phyloP scores from a whole-genome alignment of 1,284 basidiomycete species.

The Thelephora terrestris region DNA sequence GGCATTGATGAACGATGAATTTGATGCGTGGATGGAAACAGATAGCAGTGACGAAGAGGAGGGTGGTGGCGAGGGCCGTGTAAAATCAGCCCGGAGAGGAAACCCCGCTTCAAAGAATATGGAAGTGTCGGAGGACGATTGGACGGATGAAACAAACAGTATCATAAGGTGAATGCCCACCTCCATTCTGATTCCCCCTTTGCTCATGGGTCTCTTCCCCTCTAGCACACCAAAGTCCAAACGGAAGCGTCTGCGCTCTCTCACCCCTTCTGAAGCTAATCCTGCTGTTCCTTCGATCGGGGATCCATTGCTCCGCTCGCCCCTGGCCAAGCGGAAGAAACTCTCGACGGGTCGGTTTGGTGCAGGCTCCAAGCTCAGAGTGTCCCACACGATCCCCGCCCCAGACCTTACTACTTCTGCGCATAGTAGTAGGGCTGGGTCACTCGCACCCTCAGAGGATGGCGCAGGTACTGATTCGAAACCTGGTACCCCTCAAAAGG shows the following conservation, averaged over 20 bases:
- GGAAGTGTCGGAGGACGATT: slow-evolving; percentile 34
- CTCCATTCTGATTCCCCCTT: slow-evolving; percentile 3
- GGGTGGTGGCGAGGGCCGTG: slow-evolving; percentile 20
- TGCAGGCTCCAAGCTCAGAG: slow-evolving; percentile 50
- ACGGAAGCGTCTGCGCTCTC: slow-evolving; percentile 60
- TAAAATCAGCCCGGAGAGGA: slow-evolving; percentile 6
- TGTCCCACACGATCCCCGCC: slow-evolving; percentile 39
- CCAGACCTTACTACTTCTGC: slow-evolving; percentile 31
- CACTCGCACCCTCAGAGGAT: slow-evolving; percentile 4
- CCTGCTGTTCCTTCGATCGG: slow-evolving; percentile 2
- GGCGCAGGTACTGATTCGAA: slow-evolving; percentile 17
- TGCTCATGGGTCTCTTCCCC: slow-evolving; percentile 2
- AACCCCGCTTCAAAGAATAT: slow-evolving; percentile 19
- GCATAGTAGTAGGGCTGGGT: not conserved
- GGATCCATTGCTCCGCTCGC: slow-evolving; percentile 44
- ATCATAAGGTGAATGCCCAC: slow-evolving; percentile 31
- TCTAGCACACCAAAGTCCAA: slow-evolving; percentile 37
- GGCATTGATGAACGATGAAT: slow-evolving; percentile 76
- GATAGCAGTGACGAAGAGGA: slow-evolving; percentile 49
- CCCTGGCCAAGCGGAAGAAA: slow-evolving; percentile 69
- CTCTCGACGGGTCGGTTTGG: slow-evolving; percentile 51
- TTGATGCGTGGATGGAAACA: slow-evolving; percentile 80
- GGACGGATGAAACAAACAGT: slow-evolving; percentile 36
- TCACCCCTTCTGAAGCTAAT: slow-evolving; percentile 51
- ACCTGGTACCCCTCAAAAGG: slow-evolving; percentile 3